Percentiles rank a stretch among this genome's conserved stretches.
Evolutionary conservation across 148 eudicot genomes (phyloP).

Genomic region (Limonium bicolor): DNA sequence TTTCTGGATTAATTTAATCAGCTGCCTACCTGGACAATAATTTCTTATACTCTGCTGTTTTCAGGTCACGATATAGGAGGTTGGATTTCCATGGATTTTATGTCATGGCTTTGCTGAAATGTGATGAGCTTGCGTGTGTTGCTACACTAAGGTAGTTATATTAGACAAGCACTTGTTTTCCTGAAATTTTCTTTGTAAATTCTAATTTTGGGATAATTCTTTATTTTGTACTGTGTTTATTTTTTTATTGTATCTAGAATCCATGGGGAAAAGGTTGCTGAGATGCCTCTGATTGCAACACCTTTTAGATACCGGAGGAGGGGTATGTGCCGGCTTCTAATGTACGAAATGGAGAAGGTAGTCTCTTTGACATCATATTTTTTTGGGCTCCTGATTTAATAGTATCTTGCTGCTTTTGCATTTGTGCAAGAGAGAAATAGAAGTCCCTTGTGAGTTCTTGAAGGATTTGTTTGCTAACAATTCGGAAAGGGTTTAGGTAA

Average conservation of each 20-base stretch:
- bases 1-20: no score
- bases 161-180: no score
- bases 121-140: constrained; percentile 29
- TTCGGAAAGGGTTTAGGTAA: no score
- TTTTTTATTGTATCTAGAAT: constrained; percentile 16
- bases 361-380: neutral
- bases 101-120: constrained; percentile 23
- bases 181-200: neutral
- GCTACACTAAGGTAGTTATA: constrained; percentile 39
- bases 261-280: constrained; percentile 42
- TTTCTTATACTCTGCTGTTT: no score
- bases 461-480: no score
- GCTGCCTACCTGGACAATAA: no score
- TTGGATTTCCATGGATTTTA: constrained; percentile 46
- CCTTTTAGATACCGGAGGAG: constrained; percentile 35
- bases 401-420: no score
- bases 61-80: constrained; percentile 28
- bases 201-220: neutral
- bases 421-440: no score
- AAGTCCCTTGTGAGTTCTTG: no score
- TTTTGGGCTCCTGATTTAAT: neutral
- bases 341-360: constrained; percentile 45
- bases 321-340: constrained; percentile 45
- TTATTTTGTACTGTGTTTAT: neutral
- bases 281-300: constrained; percentile 44